Percentiles rank a stretch among this genome's conserved stretches.
Conservation (phyloP, 768 basidiomycete genomes). For the Macrolepiota albuminosa region DNA sequence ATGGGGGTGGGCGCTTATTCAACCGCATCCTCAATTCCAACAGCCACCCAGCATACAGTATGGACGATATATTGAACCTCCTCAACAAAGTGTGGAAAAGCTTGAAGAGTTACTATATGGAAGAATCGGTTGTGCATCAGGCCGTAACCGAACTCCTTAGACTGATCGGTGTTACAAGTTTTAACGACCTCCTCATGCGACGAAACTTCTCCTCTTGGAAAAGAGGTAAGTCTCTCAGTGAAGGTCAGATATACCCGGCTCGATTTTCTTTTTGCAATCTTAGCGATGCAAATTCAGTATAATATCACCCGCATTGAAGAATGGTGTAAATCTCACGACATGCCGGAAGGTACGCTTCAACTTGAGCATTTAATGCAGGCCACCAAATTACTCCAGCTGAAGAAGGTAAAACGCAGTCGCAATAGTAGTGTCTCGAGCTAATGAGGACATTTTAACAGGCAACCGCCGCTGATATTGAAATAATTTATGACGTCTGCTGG, state of each 20-base stretch:
- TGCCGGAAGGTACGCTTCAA: slow-evolving; percentile 97
- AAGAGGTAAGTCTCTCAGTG: slow-evolving; percentile 58
- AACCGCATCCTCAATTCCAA: slow-evolving; percentile 87
- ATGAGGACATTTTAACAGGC: slow-evolving; percentile 44
- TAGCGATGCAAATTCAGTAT: slow-evolving; percentile 99
- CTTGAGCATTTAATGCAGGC: slow-evolving; percentile 99
- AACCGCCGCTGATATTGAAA: slow-evolving; percentile 93
- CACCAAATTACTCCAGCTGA: slow-evolving; percentile 94
- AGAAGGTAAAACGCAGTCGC: slow-evolving; percentile 60
- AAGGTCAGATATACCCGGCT: neutral
- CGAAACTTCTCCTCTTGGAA: slow-evolving; percentile 99
- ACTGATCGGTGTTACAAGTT: slow-evolving; percentile 93
- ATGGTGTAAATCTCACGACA: slow-evolving; percentile 99
- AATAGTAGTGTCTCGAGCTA: neutral
- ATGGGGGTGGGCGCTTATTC: slow-evolving; percentile 90
- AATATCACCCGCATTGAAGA: slow-evolving; percentile 97
- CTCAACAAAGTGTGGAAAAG: slow-evolving; percentile 98
- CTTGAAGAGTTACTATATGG: slow-evolving; percentile 97
- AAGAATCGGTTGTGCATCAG: slow-evolving; percentile 94
- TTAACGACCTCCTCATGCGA: slow-evolving; percentile 97
- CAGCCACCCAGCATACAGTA: slow-evolving; percentile 85
- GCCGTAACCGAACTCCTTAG: slow-evolving; percentile 93
- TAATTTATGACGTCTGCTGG: slow-evolving; percentile 99
- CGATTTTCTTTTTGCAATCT: neutral
- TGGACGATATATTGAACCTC: slow-evolving; percentile 97